Evolutionary conservation across 192 early-diverging fungal genomes (phyloP).

Genomic region (Glomus cerebriforme): DNA sequence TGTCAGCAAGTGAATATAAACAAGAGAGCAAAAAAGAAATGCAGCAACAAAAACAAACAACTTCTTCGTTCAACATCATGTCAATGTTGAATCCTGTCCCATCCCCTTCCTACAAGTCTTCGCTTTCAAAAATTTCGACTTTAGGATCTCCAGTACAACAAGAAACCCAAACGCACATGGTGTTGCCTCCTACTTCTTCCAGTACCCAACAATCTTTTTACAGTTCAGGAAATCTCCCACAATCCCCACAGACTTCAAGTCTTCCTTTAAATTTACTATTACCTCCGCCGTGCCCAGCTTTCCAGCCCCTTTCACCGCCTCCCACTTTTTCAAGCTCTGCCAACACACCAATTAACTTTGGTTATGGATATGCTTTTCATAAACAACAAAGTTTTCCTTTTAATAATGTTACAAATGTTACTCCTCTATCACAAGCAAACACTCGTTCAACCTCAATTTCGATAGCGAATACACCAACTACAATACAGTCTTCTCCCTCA

Average conservation of each 20-base stretch:
- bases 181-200: constrained; percentile 4
- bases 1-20: not conserved
- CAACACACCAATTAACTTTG: not conserved
- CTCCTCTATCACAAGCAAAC: not conserved
- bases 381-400: constrained; percentile 7
- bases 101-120: constrained; percentile 5
- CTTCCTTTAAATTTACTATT: not conserved
- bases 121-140: not conserved
- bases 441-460: not conserved
- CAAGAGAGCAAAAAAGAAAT: not conserved
- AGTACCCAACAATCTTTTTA: constrained; percentile 11
- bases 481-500: not conserved
- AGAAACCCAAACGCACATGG: not conserved
- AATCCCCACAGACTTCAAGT: constrained; percentile 4
- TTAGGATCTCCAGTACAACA: not conserved
- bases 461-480: not conserved
- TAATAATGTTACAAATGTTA: not conserved
- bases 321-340: not conserved
- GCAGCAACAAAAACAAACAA: constrained; percentile 10
- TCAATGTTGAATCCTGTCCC: constrained; percentile 29
- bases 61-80: constrained; percentile 26
- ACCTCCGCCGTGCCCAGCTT: not conserved
- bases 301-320: not conserved
- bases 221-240: not conserved
- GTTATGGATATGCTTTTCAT: not conserved